Conservation (phyloP, 371 early-diverging fungal genomes). For the Saksenaea vasiformis region DNA sequence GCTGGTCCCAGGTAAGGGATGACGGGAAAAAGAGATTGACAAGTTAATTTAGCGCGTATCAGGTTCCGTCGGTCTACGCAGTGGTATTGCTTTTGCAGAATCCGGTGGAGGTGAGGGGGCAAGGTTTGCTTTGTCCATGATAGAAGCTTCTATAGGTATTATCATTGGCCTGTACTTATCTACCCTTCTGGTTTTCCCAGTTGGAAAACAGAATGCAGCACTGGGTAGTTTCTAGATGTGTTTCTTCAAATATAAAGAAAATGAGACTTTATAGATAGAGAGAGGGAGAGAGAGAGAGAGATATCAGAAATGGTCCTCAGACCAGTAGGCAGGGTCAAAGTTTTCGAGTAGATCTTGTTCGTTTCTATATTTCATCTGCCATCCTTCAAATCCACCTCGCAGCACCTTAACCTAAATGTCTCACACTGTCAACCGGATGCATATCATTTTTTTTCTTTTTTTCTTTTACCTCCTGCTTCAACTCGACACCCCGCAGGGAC, state of each 20-base stretch:
- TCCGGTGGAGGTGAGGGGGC: constrained; percentile 21
- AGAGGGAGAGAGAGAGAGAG: neutral
- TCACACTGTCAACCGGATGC: constrained; percentile 6
- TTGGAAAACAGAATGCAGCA: constrained; percentile 32
- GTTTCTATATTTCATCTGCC: constrained; percentile 61
- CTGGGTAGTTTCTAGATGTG: constrained; percentile 47
- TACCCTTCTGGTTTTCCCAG: constrained; percentile 35
- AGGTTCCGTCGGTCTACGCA: constrained; percentile 15
- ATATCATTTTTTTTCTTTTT: neutral
- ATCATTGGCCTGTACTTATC: constrained; percentile 44
- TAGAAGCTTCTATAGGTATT: constrained; percentile 41
- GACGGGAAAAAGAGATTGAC: neutral
- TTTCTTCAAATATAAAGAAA: neutral
- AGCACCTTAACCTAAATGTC: constrained; percentile 62
- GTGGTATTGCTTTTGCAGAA: constrained; percentile 15
- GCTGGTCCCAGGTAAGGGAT: constrained; percentile 39
- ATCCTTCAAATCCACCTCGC: constrained; percentile 72
- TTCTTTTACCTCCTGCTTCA: constrained; percentile 24
- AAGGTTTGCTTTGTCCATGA: constrained; percentile 45
- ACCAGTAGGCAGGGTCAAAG: constrained; percentile 62
- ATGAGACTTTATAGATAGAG: neutral
- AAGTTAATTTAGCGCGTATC: neutral
- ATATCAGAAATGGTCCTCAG: constrained; percentile 2
- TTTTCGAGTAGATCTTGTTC: constrained; percentile 64
- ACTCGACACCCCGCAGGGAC: constrained; percentile 29